Conservation (phyloP, 768 basidiomycete species). For the Tephrocybe sp. region DNA sequence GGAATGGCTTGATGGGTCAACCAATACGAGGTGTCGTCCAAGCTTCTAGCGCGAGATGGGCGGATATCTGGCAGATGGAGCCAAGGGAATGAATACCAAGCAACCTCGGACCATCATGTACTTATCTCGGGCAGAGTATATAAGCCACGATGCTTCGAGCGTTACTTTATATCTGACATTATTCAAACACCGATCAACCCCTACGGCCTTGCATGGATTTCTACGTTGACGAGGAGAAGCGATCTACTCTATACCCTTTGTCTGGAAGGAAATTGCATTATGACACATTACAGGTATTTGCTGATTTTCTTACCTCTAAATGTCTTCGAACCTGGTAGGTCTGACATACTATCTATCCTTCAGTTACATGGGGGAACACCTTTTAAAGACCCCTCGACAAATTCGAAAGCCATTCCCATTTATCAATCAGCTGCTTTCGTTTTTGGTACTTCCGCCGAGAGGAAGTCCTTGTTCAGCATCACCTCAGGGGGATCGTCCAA, state of each 20-base stretch:
- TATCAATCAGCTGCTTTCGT: slow-evolving; percentile 55
- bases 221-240: slow-evolving; percentile 9
- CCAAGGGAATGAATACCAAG: no score
- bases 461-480: slow-evolving; percentile 15
- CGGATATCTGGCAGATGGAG: no score
- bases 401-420: slow-evolving; percentile 62
- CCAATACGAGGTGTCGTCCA: no score
- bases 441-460: slow-evolving; percentile 48
- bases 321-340: no score
- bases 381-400: slow-evolving; percentile 46
- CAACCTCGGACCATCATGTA: no score
- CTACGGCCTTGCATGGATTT: slow-evolving; percentile 7
- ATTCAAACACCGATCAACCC: not conserved
- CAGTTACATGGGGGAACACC: slow-evolving; percentile 62
- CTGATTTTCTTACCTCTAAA: not conserved
- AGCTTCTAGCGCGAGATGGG: no score
- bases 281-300: slow-evolving; percentile 36
- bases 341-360: slow-evolving; percentile 18
- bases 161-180: no score
- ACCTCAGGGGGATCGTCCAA: slow-evolving; percentile 9
- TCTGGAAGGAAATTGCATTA: slow-evolving; percentile 42
- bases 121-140: no score
- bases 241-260: slow-evolving; percentile 22
- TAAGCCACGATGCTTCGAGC: no score
- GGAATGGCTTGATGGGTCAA: no score